phyloP scores from a whole-genome alignment of 2,329 filamentous ascomycete genomes.

The Teratosphaeria gauchensis region DNA sequence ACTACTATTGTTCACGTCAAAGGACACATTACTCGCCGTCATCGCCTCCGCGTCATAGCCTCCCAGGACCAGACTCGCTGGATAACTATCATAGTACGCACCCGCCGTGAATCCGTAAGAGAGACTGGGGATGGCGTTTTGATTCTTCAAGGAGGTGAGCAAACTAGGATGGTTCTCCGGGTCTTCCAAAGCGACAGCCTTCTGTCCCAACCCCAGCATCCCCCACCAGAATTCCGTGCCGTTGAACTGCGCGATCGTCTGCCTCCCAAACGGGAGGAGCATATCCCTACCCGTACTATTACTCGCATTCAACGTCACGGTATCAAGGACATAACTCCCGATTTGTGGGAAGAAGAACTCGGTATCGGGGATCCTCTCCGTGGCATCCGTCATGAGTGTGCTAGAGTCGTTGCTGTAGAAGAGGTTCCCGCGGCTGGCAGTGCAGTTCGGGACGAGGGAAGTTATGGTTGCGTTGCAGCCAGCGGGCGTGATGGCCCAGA shows the following conservation, averaged over 20 bases:
- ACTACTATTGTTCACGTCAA: slow-evolving; percentile 17
- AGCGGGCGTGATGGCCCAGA: slow-evolving; percentile 26
- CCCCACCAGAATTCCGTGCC: slow-evolving; percentile 30
- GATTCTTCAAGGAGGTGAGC: not conserved
- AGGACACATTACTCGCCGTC: slow-evolving; percentile 13
- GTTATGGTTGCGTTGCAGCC: slow-evolving; percentile 22
- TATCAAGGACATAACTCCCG: slow-evolving; percentile 25
- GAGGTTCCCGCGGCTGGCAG: no score
- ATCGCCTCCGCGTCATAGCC: not conserved
- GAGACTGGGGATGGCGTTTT: not conserved
- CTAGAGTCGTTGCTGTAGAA: no score
- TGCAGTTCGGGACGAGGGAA: not conserved
- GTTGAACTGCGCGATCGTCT: slow-evolving; percentile 30
- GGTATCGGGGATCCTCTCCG: no score
- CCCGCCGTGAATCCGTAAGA: slow-evolving; percentile 1
- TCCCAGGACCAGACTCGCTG: not conserved
- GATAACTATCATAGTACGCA: not conserved
- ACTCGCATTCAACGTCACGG: slow-evolving; percentile 15
- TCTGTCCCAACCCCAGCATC: slow-evolving; percentile 24
- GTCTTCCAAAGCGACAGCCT: slow-evolving; percentile 17
- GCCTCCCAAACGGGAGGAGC: slow-evolving; percentile 17
- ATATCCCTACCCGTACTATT: not conserved
- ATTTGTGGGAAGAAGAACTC: no score
- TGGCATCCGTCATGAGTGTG: no score
- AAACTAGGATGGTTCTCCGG: not conserved